A percentile compares a stretch with the other conserved stretches of the same genome.
Conservation (phyloP, 176 grass and related monocot species). For the Eleusine coracana region DNA sequence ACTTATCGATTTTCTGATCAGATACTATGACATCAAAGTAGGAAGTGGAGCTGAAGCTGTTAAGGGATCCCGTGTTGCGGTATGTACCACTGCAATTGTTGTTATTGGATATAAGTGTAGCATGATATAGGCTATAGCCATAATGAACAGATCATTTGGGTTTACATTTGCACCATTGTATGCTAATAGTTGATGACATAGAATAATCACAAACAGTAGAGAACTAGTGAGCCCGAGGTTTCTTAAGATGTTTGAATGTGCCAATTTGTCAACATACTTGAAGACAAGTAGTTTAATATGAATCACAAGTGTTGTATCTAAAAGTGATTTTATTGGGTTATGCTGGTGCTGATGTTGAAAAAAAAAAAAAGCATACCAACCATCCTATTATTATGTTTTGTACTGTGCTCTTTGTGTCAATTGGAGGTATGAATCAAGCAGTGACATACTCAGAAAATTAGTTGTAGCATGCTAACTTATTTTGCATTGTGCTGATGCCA, state of each 20-base stretch:
- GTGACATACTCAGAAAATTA: not conserved
- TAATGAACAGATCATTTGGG: not conserved
- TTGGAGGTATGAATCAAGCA: not conserved
- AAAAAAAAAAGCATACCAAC: not conserved
- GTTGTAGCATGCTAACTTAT: not conserved
- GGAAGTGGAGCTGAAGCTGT: constrained; percentile 77
- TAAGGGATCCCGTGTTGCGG: constrained; percentile 90
- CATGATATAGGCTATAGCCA: not conserved
- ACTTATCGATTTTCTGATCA: constrained; percentile 41
- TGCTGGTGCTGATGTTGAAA: not conserved
- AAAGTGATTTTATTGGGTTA: not conserved
- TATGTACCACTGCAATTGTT: constrained; percentile 44
- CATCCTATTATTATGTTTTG: not conserved
- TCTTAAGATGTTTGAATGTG: not conserved
- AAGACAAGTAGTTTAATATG: not conserved
- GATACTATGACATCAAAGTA: constrained; percentile 95
- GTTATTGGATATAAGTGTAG: not conserved
- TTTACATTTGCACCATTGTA: constrained; percentile 23
- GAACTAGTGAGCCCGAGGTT: not conserved
- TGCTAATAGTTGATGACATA: not conserved
- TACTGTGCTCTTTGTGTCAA: not conserved
- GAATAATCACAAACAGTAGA: not conserved
- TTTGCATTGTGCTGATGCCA: not conserved
- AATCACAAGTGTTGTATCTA: not conserved
- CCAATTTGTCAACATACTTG: not conserved